Conservation (phyloP, 768 basidiomycete species). For the Tylopilus sp. region DNA sequence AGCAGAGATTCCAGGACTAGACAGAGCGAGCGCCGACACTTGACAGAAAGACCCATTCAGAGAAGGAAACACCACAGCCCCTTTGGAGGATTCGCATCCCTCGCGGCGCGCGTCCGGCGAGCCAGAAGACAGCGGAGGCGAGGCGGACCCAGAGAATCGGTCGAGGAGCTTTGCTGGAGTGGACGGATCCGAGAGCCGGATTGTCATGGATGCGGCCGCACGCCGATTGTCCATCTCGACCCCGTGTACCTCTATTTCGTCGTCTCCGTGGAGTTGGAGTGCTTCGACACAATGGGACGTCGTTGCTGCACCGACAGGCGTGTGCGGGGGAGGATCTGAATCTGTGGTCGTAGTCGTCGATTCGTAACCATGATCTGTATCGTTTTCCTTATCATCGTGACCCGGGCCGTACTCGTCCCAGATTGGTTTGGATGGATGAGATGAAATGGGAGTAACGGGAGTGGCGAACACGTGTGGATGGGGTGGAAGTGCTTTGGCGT, state of each 20-base stretch:
- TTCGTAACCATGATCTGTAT: conserved; percentile 26
- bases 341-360: conserved; percentile 27
- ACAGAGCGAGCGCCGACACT: not conserved
- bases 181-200: conserved; percentile 12
- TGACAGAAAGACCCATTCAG: conserved; percentile 24
- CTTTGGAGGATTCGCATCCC: conserved; percentile 6
- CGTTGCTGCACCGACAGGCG: conserved; percentile 17
- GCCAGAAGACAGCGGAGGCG: not conserved
- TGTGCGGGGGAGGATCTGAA: conserved; percentile 26
- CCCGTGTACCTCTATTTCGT: conserved; percentile 3
- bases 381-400: conserved; percentile 22
- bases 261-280: conserved; percentile 13
- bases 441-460: not conserved
- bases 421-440: not conserved
- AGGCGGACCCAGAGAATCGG: conserved; percentile 9
- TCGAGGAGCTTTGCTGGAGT: conserved; percentile 15
- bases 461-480: conserved; percentile 3
- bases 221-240: conserved; percentile 7
- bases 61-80: conserved; percentile 22
- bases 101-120: conserved; percentile 1
- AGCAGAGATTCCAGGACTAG: conserved; percentile 2
- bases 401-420: conserved; percentile 2
- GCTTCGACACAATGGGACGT: conserved; percentile 3
- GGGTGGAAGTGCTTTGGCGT: conserved; percentile 2
- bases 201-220: not conserved